Evolutionary conservation across 257 asterid genomes (phyloP).

Genomic region (Solanum sejunctum): DNA sequence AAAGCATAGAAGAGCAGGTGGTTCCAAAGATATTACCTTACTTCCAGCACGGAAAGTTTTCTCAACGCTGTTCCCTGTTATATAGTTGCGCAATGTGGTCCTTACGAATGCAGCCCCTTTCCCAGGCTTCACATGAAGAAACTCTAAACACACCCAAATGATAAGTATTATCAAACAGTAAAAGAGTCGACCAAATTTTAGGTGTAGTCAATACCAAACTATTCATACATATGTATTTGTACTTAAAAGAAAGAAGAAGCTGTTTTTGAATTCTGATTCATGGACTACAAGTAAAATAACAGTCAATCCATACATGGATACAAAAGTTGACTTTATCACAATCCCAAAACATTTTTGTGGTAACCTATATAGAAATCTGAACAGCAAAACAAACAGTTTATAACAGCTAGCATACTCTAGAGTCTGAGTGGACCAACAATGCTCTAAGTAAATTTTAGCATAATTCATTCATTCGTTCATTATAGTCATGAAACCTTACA

Average conservation of each 20-base stretch:
- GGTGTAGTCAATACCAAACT: not conserved
- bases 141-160: slow-evolving; percentile 39
- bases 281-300: not conserved
- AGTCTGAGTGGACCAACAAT: not conserved
- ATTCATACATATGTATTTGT: not conserved
- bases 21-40: slow-evolving; percentile 39
- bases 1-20: slow-evolving; percentile 2
- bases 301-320: not conserved
- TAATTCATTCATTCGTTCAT: not conserved
- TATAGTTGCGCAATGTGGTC: slow-evolving; percentile 66
- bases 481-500: not conserved
- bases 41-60: slow-evolving; percentile 96
- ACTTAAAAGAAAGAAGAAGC: not conserved
- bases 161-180: not conserved
- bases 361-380: not conserved
- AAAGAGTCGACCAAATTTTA: not conserved
- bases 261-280: not conserved
- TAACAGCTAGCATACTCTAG: not conserved
- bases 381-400: not conserved
- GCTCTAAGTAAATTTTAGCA: not conserved
- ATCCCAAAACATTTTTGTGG: not conserved
- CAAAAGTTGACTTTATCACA: not conserved
- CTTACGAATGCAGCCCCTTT: slow-evolving; percentile 95
- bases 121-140: slow-evolving; percentile 97
- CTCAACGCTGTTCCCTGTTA: slow-evolving; percentile 76